Evolutionary conservation across 331 rosid genomes (phyloP).

Genomic region (Rhamnella rubrinervis): DNA sequence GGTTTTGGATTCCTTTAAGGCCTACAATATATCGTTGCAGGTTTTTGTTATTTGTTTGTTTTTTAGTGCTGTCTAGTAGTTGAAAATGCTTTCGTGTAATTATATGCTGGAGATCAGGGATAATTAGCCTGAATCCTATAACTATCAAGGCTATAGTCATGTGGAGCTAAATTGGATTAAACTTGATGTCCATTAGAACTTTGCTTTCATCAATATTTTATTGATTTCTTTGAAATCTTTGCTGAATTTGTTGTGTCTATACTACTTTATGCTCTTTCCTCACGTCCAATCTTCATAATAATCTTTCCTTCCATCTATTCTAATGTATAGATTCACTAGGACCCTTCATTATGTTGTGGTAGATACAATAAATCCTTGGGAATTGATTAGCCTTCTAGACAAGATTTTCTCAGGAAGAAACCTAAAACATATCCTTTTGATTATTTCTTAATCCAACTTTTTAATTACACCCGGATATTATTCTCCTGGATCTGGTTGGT

Average conservation of each 20-base stretch:
- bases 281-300: background rate
- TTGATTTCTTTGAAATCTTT: background rate
- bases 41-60: background rate
- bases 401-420: background rate
- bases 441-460: background rate
- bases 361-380: background rate
- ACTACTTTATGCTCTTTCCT: background rate
- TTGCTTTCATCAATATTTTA: too few relatives aligned
- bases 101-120: background rate
- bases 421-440: background rate
- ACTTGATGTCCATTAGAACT: too few relatives aligned
- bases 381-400: background rate
- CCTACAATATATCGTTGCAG: background rate
- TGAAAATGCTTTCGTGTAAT: background rate
- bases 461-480: too few relatives aligned
- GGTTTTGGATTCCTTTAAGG: background rate
- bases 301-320: background rate
- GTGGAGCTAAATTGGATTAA: background rate
- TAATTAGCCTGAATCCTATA: background rate
- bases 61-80: too few relatives aligned
- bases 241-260: background rate
- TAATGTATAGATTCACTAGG: background rate
- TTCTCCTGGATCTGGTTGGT: background rate
- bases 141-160: background rate
- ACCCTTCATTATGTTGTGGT: background rate